Evolutionary conservation across 495 filamentous ascomycete genomes (phyloP).

Genomic region (Aspergillus ellipticus): DNA sequence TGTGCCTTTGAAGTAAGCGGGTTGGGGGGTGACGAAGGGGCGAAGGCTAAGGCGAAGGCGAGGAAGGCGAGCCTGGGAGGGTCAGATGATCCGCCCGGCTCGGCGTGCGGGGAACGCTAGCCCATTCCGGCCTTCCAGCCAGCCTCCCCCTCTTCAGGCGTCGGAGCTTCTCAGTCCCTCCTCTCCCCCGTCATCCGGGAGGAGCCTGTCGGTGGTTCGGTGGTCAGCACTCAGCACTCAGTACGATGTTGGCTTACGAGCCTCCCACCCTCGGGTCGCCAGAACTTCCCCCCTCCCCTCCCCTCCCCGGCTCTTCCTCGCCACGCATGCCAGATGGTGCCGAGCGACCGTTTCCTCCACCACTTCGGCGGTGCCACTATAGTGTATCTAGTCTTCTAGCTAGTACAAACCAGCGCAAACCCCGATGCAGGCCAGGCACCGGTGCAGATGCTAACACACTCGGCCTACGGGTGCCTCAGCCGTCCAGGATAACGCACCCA

Average conservation of each 20-base stretch:
- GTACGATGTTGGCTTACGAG: not conserved
- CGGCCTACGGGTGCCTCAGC: not conserved
- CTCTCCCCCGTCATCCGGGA: not conserved
- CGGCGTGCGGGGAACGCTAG: not conserved
- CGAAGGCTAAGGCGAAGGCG: too few relatives aligned
- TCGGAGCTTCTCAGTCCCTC: not conserved
- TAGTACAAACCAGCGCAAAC: not conserved
- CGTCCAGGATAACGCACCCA: not conserved
- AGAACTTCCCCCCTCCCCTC: too few relatives aligned
- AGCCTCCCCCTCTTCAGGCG: not conserved
- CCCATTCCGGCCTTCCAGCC: not conserved
- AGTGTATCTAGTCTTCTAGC: not conserved
- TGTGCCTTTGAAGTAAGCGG: too few relatives aligned
- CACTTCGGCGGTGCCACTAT: not conserved
- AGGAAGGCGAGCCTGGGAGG: too few relatives aligned
- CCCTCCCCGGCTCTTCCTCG: not conserved
- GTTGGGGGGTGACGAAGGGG: too few relatives aligned
- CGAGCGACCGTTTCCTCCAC: not conserved
- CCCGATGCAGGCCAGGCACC: not conserved
- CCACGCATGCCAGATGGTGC: not conserved
- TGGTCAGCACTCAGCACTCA: too few relatives aligned
- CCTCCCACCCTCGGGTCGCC: not conserved
- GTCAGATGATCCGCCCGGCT: not conserved
- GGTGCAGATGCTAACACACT: not conserved
- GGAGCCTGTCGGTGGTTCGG: too few relatives aligned